Percentiles rank a stretch among this genome's conserved stretches.
Evolutionary conservation across 148 eudicot species (phyloP).

Genomic region (Vaccinium darrowii): DNA sequence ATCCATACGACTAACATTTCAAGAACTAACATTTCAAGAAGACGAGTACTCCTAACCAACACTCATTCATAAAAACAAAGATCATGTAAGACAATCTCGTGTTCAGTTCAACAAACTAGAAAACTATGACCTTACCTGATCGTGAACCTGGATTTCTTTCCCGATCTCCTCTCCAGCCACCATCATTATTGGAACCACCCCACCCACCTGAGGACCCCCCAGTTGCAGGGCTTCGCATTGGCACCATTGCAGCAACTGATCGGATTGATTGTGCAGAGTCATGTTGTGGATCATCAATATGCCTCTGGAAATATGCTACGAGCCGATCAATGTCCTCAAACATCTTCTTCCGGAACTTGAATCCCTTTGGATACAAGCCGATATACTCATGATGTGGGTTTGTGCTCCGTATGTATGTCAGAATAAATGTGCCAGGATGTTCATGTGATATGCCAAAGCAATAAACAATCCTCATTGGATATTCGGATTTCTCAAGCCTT

Average conservation of each 20-base stretch:
- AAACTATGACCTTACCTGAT: slow-evolving; percentile 38
- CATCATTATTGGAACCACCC: slow-evolving; percentile 59
- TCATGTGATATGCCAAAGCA: slow-evolving; percentile 96
- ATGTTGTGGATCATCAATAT: slow-evolving; percentile 77
- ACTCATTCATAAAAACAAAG: not conserved
- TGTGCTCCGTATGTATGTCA: slow-evolving; percentile 80
- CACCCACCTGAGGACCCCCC: slow-evolving; percentile 72
- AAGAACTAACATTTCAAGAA: too few species aligned
- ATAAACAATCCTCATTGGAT: slow-evolving; percentile 74
- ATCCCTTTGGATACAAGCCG: slow-evolving; percentile 90
- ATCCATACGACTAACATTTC: too few species aligned
- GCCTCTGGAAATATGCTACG: slow-evolving; percentile 78
- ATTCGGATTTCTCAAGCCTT: slow-evolving; percentile 60
- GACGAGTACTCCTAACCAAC: not conserved
- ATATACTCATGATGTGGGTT: slow-evolving; percentile 95
- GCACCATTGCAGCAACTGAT: slow-evolving; percentile 97
- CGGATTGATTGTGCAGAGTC: slow-evolving; percentile 68
- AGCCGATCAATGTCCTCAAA: slow-evolving; percentile 84
- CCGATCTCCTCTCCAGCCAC: slow-evolving; percentile 73
- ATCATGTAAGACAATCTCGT: not conserved
- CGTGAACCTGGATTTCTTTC: slow-evolving; percentile 49
- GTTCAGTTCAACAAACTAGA: too few species aligned
- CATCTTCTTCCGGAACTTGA: slow-evolving; percentile 84
- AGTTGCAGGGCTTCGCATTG: slow-evolving; percentile 81
- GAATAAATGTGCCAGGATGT: slow-evolving; percentile 89